phyloP scores from a whole-genome alignment of 495 filamentous ascomycete genomes.

The Neurospora terricola region DNA sequence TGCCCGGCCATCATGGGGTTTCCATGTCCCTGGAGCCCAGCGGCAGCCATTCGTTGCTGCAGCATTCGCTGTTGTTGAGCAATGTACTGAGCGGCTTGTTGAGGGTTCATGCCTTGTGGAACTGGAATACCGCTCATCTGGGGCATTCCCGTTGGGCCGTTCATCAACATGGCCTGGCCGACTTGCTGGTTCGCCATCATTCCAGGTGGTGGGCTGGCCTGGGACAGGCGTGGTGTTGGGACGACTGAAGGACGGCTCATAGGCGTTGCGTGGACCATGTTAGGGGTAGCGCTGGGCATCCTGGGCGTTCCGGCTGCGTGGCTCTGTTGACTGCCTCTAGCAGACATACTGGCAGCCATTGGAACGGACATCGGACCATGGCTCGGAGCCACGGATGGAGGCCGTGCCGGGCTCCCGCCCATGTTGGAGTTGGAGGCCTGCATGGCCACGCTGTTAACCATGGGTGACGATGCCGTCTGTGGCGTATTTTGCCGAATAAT shows the following conservation, averaged over 20 bases:
- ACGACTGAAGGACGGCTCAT: slow-evolving; percentile 57
- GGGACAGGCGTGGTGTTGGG: slow-evolving; percentile 60
- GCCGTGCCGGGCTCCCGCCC: slow-evolving; percentile 66
- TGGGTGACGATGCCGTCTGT: slow-evolving; percentile 65
- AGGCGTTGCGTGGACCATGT: slow-evolving; percentile 61
- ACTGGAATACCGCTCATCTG: slow-evolving; percentile 17
- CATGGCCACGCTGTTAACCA: slow-evolving; percentile 66
- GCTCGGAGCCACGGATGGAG: slow-evolving; percentile 66
- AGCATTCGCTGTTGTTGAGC: slow-evolving; percentile 47
- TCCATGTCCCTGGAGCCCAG: slow-evolving; percentile 18
- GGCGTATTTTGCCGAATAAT: slow-evolving; percentile 72
- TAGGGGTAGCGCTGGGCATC: slow-evolving; percentile 69
- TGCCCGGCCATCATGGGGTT: slow-evolving; percentile 28
- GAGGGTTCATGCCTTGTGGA: slow-evolving; percentile 7
- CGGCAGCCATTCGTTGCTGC: slow-evolving; percentile 32
- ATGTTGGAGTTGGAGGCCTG: slow-evolving; percentile 68
- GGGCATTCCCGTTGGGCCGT: slow-evolving; percentile 32
- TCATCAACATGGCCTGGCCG: slow-evolving; percentile 40
- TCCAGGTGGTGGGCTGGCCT: slow-evolving; percentile 55
- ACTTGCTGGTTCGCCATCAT: slow-evolving; percentile 45
- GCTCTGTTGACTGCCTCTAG: slow-evolving; percentile 72
- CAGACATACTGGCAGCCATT: slow-evolving; percentile 62
- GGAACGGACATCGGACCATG: slow-evolving; percentile 52
- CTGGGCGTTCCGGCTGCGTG: slow-evolving; percentile 70
- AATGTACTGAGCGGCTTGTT: slow-evolving; percentile 25